Conservation (phyloP, 2,329 filamentous ascomycete species). For the Neurospora sp. region DNA sequence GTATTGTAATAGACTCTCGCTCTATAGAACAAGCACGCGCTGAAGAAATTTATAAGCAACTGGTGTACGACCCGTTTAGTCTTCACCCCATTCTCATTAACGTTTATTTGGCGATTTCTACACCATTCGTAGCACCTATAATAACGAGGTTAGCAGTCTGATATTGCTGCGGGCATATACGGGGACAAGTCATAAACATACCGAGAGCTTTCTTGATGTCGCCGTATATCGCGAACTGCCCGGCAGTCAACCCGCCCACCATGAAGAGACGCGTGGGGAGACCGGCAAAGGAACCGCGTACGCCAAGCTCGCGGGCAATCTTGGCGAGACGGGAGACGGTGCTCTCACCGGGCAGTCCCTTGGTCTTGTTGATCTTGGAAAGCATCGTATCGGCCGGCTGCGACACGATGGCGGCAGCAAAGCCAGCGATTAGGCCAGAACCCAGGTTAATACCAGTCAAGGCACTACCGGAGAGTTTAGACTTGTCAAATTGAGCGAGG, state of each 20-base stretch:
- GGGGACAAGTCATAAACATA: not conserved
- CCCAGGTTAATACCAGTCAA: conserved; percentile 57
- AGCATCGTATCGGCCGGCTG: conserved; percentile 71
- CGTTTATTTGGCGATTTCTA: not conserved
- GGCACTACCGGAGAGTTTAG: conserved; percentile 18
- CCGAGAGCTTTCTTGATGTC: conserved; percentile 8
- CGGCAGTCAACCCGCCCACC: conserved; percentile 55
- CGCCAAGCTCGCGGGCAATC: conserved; percentile 60
- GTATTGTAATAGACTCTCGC: not conserved
- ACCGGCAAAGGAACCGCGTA: conserved; percentile 56
- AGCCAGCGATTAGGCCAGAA: conserved; percentile 62
- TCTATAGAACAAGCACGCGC: not conserved
- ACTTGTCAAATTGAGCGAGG: conserved; percentile 17
- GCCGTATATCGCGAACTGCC: conserved; percentile 64
- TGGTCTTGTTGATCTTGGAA: conserved; percentile 70
- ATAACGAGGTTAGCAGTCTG: conserved; percentile 1
- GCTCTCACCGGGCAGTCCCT: conserved; percentile 59
- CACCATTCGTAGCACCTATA: not conserved
- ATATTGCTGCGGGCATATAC: not conserved
- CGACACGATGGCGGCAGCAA: conserved; percentile 62
- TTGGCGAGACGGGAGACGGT: conserved; percentile 58
- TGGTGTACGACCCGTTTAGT: not conserved
- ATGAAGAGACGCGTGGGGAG: conserved; percentile 62
- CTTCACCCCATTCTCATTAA: not conserved
- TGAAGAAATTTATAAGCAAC: conserved; percentile 2